These are phyloP conservation scores for Penicillium sp. DNA, from an alignment of 2,329 filamentous ascomycete species.

Conservation along the genomic window DNA sequence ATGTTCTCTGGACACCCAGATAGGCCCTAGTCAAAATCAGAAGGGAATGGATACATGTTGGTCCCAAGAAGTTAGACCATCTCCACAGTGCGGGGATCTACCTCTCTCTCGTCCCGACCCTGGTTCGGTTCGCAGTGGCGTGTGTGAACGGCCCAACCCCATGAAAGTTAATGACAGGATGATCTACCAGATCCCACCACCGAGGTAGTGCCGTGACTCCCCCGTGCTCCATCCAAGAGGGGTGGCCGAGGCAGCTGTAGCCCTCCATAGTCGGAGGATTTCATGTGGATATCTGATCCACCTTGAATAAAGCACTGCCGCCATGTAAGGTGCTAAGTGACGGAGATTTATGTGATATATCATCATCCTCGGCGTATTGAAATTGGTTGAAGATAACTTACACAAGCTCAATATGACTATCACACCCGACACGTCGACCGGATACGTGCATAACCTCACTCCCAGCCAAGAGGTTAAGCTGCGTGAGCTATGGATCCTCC, in stretches of 20 bases:
- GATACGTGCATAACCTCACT: conserved; percentile 73
- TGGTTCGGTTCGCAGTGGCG: neutral
- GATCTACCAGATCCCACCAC: conserved; percentile 13
- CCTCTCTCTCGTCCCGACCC: neutral
- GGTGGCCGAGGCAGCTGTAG: conserved; percentile 10
- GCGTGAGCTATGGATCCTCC: conserved; percentile 74
- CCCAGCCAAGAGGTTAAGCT: conserved; percentile 81
- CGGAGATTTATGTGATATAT: neutral
- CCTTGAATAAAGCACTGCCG: neutral
- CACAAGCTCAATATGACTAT: conserved; percentile 9
- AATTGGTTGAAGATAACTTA: neutral
- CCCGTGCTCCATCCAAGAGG: conserved; percentile 2
- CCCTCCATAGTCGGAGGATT: neutral
- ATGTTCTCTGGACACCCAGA: neutral
- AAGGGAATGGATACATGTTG: neutral
- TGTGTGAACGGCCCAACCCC: neutral
- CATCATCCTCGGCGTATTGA: too few relatives aligned
- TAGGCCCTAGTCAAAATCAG: neutral
- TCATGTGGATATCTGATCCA: conserved; percentile 8
- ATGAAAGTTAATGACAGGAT: neutral
- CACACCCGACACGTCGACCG: conserved; percentile 41
- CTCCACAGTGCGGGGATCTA: neutral
- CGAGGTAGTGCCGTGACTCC: conserved; percentile 2
- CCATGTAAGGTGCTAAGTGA: neutral
- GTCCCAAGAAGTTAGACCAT: neutral